Percentiles rank a stretch among this genome's conserved stretches.
These are phyloP conservation scores for Cladophialophora psammophila DNA, from an alignment of 2,329 filamentous ascomycete species.

Conservation along the genomic window DNA sequence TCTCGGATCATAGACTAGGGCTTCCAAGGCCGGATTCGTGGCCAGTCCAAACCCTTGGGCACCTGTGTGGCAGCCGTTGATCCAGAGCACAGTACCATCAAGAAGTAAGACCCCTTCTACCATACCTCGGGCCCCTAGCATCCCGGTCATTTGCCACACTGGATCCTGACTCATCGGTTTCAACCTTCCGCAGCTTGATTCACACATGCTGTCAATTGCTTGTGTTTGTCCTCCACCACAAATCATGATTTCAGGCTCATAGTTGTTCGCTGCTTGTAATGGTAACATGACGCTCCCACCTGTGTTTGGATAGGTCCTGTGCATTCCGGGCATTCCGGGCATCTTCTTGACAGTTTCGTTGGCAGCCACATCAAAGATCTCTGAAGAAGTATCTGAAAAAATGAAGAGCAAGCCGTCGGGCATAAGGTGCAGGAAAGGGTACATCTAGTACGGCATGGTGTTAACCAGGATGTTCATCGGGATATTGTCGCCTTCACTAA, in stretches of 20 bases:
- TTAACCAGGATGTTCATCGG: slow-evolving; percentile 62
- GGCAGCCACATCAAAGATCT: slow-evolving; percentile 61
- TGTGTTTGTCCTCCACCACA: slow-evolving; percentile 68
- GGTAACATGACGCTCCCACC: slow-evolving; percentile 66
- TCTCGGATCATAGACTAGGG: slow-evolving; percentile 65
- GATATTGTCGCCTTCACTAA: slow-evolving; percentile 57
- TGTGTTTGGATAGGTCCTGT: slow-evolving; percentile 68
- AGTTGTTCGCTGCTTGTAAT: slow-evolving; percentile 60
- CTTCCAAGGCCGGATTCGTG: slow-evolving; percentile 60
- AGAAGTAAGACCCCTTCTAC: slow-evolving; percentile 66
- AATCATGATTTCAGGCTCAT: slow-evolving; percentile 62
- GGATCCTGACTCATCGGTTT: slow-evolving; percentile 58
- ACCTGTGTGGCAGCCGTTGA: slow-evolving; percentile 66
- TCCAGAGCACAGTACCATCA: slow-evolving; percentile 66
- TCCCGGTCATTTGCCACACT: slow-evolving; percentile 64
- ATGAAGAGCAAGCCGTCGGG: slow-evolving; percentile 65
- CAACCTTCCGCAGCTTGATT: slow-evolving; percentile 65
- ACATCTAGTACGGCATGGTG: slow-evolving; percentile 71
- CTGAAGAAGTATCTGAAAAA: slow-evolving; percentile 63
- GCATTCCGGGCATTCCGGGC: slow-evolving; percentile 62
- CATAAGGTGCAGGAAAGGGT: slow-evolving; percentile 67
- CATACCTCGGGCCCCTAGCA: slow-evolving; percentile 65
- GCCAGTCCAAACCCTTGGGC: slow-evolving; percentile 68
- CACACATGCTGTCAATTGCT: slow-evolving; percentile 65
- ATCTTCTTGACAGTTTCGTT: slow-evolving; percentile 56